Base-by-base conservation (phyloP, 2,329 filamentous ascomycete genomes). In the Neodidymelliopsis sp. region DNA sequence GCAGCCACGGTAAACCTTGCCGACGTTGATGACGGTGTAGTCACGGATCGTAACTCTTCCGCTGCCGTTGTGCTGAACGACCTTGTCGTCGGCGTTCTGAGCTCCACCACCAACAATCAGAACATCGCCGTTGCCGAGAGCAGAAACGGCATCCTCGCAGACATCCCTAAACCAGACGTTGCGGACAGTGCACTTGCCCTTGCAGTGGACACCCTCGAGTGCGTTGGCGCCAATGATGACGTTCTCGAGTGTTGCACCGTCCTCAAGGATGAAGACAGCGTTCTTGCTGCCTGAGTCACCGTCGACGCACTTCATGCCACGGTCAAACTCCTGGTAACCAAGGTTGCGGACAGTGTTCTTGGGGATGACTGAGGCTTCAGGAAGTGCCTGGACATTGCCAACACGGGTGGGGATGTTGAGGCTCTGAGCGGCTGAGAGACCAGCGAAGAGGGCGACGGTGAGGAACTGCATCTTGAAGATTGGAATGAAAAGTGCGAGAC, bases 201-300 rank as follows among this genome's bases (percentile, higher is more conserved):
- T 63, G 66, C 78, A 80, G 66, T 80, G 77, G 20, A 80, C 72
- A 46, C 77, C 77, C 70, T 67, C 79, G 22, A 74, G 71, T 54
- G 80, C 74, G 49, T 76, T 74, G 22, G 71, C 67, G 5, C 79
- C 78, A 38, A 81, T 81, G 64, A 81, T 79, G 57, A 77, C 78
- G 57, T 81, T 81, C 53, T 72, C 75, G 23, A 81, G 66, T 12
- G 73, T 75, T 11, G 75, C 79, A 9, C 79, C 79, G 25, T 73
- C 63, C 57, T 77, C 69, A 27, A 81, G 72, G 48, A 79, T 71
- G 70, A 81, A 81, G 56, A 81, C 77, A 23, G 79, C 75, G 29
- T 77, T 47, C 12, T 48, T 34, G 6, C 49, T 37, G 24, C 33
- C 33, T 3, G 41, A 39, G 13, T 38, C 33, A 16, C 41, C 33